Conservation (phyloP, 345 rosid species). For the Brassica juncea region DNA sequence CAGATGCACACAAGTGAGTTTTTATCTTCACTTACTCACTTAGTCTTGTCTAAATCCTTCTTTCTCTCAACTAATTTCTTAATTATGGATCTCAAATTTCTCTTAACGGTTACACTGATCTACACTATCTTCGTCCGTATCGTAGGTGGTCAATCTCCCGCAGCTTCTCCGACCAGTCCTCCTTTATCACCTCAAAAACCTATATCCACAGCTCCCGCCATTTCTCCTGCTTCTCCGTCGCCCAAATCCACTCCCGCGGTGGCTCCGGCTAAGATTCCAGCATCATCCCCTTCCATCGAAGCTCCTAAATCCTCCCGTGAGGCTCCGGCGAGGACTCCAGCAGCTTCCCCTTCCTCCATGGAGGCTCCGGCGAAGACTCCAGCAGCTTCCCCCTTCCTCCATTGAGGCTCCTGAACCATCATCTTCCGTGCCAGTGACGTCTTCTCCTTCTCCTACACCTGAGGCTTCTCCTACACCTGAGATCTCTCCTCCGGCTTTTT, state of each 20-base stretch:
- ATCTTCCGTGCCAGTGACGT: neutral
- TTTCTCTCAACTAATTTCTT: conserved; percentile 19
- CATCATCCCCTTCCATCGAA: neutral
- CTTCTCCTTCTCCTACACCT: conserved; percentile 39
- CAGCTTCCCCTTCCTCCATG: neutral
- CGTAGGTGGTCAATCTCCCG: conserved; percentile 22
- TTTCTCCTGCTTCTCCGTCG: conserved; percentile 37
- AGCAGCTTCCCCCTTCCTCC: neutral
- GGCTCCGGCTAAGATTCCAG: neutral
- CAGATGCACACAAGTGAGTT: neutral
- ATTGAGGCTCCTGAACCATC: neutral
- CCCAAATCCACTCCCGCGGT: conserved; percentile 30
- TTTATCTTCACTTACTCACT: conserved; percentile 22
- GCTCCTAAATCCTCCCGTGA: conserved; percentile 1
- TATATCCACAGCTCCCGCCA: conserved; percentile 20
- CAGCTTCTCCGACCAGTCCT: conserved; percentile 26
- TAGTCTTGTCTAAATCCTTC: conserved; percentile 6
- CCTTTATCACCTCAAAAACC: conserved; percentile 1
- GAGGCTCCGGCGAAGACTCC: conserved; percentile 1
- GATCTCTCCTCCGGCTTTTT: conserved; percentile 47
- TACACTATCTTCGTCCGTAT: conserved; percentile 36
- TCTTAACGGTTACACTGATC: conserved; percentile 29
- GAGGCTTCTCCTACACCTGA: conserved; percentile 27
- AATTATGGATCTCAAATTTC: conserved; percentile 29
- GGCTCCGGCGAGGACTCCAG: neutral